phyloP scores from a whole-genome alignment of 2,329 filamentous ascomycete genomes.

The Aspergillus sp. region DNA sequence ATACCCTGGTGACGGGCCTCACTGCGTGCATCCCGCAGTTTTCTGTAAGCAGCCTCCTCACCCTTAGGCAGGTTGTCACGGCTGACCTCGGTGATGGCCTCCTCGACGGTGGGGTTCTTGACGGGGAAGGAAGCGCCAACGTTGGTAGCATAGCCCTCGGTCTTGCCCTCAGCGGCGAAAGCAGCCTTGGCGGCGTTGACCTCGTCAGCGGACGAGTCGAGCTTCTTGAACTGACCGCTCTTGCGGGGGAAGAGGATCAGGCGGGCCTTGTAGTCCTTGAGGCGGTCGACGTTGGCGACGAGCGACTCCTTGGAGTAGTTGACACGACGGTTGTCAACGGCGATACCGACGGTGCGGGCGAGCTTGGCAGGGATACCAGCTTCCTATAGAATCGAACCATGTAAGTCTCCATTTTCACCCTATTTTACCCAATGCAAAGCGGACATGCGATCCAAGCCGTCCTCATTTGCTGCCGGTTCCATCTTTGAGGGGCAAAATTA shows the following conservation, averaged over 20 bases:
- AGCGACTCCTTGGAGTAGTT: conserved; percentile 97
- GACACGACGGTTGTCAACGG: conserved; percentile 91
- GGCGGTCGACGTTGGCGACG: conserved; percentile 88
- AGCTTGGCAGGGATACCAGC: conserved; percentile 92
- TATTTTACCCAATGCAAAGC: background rate
- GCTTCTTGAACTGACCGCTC: conserved; percentile 87
- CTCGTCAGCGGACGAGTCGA: conserved; percentile 77
- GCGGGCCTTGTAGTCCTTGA: conserved; percentile 94
- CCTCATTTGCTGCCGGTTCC: background rate
- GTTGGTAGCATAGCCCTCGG: conserved; percentile 47
- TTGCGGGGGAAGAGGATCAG: conserved; percentile 97
- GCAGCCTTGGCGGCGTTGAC: conserved; percentile 63
- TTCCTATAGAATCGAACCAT: conserved; percentile 53
- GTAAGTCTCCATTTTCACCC: conserved; percentile 9
- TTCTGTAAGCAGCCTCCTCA: conserved; percentile 80
- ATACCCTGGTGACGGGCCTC: conserved; percentile 74
- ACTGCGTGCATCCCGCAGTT: conserved; percentile 75
- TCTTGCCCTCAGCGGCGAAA: conserved; percentile 41
- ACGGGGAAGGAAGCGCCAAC: conserved; percentile 64
- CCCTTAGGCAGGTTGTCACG: conserved; percentile 72
- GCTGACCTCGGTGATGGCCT: conserved; percentile 66
- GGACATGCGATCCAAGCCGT: background rate
- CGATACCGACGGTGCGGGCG: conserved; percentile 92
- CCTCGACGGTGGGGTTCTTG: conserved; percentile 50
- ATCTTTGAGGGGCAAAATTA: conserved; percentile 40